A percentile compares a stretch with the other conserved stretches of the same genome.
These are phyloP conservation scores for Mycena pura DNA, from an alignment of 768 basidiomycete genomes.

Conservation along the genomic window DNA sequence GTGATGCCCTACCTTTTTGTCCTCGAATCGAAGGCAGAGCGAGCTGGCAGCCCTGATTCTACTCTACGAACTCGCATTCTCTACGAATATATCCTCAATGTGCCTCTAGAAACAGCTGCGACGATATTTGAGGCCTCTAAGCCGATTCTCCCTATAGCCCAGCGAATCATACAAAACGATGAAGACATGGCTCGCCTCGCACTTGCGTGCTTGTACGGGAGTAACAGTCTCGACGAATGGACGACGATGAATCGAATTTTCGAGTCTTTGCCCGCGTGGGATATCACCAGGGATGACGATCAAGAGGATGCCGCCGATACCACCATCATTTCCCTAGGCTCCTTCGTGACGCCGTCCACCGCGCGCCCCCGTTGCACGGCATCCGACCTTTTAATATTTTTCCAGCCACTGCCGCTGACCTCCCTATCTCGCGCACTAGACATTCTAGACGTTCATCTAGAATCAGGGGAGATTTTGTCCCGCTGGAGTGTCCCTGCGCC, in stretches of 20 bases:
- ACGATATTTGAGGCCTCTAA: slow-evolving; percentile 92
- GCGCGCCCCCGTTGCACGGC: slow-evolving; percentile 61
- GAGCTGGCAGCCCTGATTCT: slow-evolving; percentile 74
- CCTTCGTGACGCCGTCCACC: slow-evolving; percentile 80
- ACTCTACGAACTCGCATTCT: slow-evolving; percentile 67
- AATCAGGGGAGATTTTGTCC: slow-evolving; percentile 90
- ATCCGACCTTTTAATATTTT: slow-evolving; percentile 79
- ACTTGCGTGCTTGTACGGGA: slow-evolving; percentile 89
- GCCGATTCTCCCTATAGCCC: slow-evolving; percentile 74
- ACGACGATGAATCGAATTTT: slow-evolving; percentile 89
- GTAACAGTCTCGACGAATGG: slow-evolving; percentile 75
- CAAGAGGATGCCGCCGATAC: slow-evolving; percentile 82
- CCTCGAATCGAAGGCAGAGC: slow-evolving; percentile 86
- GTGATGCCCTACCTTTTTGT: slow-evolving; percentile 95
- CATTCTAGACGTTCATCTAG: slow-evolving; percentile 91
- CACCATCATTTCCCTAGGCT: slow-evolving; percentile 79
- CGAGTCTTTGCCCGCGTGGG: slow-evolving; percentile 96
- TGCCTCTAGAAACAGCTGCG: slow-evolving; percentile 71
- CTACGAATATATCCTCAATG: slow-evolving; percentile 73
- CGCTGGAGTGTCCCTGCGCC: slow-evolving; percentile 87
- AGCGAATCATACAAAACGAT: slow-evolving; percentile 81
- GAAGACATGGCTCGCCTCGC: slow-evolving; percentile 87
- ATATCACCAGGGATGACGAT: slow-evolving; percentile 58
- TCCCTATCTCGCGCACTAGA: slow-evolving; percentile 87
- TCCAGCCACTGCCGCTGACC: slow-evolving; percentile 75